Percentiles rank a stretch among this genome's conserved stretches.
These are phyloP conservation scores for Kwoniella sp. DNA, from an alignment of 768 basidiomycete species.

Conservation along the genomic window DNA sequence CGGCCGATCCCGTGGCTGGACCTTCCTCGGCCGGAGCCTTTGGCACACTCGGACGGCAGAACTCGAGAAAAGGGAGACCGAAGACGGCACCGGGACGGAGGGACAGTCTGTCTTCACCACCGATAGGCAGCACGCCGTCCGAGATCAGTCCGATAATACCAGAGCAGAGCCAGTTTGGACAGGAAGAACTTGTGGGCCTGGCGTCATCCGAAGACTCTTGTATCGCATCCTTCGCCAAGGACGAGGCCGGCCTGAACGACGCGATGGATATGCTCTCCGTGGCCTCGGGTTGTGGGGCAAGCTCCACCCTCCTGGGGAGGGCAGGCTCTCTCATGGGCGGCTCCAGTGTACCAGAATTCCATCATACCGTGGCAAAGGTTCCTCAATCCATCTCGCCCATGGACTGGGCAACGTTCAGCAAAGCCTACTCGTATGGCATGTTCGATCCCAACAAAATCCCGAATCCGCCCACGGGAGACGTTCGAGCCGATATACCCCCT, in stretches of 20 bases:
- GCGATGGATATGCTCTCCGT: conserved; percentile 31
- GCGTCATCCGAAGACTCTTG: conserved; percentile 14
- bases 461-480: conserved; percentile 19
- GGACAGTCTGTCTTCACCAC: not conserved
- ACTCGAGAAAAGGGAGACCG: conserved; percentile 26
- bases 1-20: conserved; percentile 4
- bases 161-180: too few relatives aligned
- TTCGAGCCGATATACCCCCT: not conserved
- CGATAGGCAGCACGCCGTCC: not conserved
- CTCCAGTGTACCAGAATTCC: not conserved
- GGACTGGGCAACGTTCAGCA: conserved; percentile 38
- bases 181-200: conserved; percentile 6
- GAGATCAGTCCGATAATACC: too few relatives aligned
- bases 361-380: not conserved
- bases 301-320: conserved; percentile 14
- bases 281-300: not conserved
- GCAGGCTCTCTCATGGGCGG: conserved; percentile 13
- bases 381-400: conserved; percentile 6
- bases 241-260: conserved; percentile 8
- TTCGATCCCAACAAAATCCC: conserved; percentile 46
- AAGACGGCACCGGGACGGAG: conserved; percentile 28
- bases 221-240: conserved; percentile 10
- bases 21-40: conserved; percentile 16
- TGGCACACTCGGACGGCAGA: too few relatives aligned
- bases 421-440: conserved; percentile 40